Conservation (phyloP, 2,329 filamentous ascomycete genomes). For the Colletotrichum kahawae region DNA sequence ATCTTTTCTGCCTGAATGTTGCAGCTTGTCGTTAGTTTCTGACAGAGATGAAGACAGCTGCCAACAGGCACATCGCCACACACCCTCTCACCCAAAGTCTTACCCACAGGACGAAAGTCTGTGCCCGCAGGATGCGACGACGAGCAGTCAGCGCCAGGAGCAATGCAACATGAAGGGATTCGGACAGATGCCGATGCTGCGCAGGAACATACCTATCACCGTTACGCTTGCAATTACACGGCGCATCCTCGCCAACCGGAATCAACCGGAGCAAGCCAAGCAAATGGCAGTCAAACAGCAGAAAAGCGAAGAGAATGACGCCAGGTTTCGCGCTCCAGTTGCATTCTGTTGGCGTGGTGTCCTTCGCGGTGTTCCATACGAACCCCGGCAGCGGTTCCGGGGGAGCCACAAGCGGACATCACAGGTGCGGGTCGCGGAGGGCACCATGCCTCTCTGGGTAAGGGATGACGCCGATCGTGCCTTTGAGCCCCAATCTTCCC, state of each 20-base stretch:
- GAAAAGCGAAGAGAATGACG: neutral
- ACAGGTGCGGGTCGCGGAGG: neutral
- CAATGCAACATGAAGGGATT: neutral
- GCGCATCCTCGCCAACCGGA: neutral
- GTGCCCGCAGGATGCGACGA: neutral
- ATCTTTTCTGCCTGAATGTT: neutral
- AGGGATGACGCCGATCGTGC: neutral
- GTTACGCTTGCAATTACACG: neutral
- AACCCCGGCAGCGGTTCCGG: neutral
- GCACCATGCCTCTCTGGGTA: neutral
- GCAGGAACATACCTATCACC: neutral
- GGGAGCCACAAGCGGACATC: neutral
- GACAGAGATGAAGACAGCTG: neutral
- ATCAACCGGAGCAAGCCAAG: neutral
- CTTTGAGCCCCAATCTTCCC: slow-evolving; percentile 6
- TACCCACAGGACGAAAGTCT: neutral
- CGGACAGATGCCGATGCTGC: neutral
- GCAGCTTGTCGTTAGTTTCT: neutral
- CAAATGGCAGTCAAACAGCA: neutral
- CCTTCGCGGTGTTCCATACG: neutral
- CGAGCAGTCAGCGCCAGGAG: neutral
- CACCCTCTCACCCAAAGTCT: neutral
- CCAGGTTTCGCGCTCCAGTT: neutral
- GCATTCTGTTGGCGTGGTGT: neutral
- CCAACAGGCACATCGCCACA: neutral